Evolutionary conservation across 345 rosid species (phyloP), one percentile per base, ranked within the genome.

Genomic region (Moricandia arvensis): DNA sequence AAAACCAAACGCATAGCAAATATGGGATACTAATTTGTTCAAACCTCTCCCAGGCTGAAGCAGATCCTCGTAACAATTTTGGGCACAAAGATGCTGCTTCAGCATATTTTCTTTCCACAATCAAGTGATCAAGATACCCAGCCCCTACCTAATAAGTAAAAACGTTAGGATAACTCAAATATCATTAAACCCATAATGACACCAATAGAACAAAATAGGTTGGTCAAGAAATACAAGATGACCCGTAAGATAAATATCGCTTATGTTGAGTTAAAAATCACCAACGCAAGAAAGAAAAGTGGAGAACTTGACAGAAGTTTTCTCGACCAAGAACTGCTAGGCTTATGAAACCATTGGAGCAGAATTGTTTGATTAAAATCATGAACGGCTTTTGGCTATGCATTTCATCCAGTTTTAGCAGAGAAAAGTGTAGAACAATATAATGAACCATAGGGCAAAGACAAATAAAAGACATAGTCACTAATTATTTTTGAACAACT

Each of bases 1-100:
- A 69, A 68, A 74, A 66, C 51, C 24, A 70, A 71, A 31, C 59
- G 68, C 21, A 61, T 26, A 13, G 68, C 54, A 68, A 35, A 67
- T 15, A 61, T 62, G 59, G 62, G 47, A 60, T 47, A 79, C 31
- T 43, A 54, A 55, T 55, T 47, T 33, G 43, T 72, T 69, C 73
- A 74, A 83, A 93, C 99, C 99, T 96, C 81, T 96, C 99, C 99
- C 99, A 96, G 31, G 98, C 92, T 69, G 95, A 85, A 79, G 96
- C 86, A 60, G 99, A 96, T 77, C 99, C 96, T 51, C 88, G 87
- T 82, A 96, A 81, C 79, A 96, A 73, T 82, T 96, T 96, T 18
- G 97, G 98, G 82, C 99, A 96, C 81, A 96, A 79, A 34, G 99
- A 88, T 82, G 99, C 99, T 68, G 99, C 99, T 75, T 93, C 96